Evolutionary conservation across 495 filamentous ascomycete genomes (phyloP).

Genomic region (Hypoxylon fragiforme): DNA sequence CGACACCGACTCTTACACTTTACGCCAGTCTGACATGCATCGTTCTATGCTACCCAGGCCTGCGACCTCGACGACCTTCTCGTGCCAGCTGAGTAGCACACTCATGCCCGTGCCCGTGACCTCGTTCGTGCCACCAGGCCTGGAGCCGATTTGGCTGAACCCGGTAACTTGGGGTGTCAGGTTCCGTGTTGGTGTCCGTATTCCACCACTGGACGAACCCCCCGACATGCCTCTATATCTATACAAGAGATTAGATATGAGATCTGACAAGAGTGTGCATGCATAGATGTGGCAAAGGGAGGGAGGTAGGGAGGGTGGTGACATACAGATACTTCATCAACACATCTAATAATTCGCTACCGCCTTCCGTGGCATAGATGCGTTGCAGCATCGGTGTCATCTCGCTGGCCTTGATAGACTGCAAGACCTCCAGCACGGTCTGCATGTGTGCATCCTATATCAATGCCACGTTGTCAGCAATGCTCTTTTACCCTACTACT

Average conservation of each 20-base stretch:
- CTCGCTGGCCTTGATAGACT: constrained; percentile 86
- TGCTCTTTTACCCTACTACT: not conserved
- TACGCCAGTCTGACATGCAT: constrained; percentile 90
- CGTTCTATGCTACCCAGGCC: constrained; percentile 85
- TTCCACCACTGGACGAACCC: constrained; percentile 36
- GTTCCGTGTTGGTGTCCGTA: constrained; percentile 47
- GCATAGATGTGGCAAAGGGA: too few species aligned
- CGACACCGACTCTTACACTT: constrained; percentile 58
- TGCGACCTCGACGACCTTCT: constrained; percentile 89
- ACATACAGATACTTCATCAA: constrained; percentile 78
- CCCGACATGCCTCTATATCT: constrained; percentile 85
- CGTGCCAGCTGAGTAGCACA: constrained; percentile 91
- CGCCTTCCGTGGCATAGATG: constrained; percentile 70
- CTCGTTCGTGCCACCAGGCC: constrained; percentile 66
- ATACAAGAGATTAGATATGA: constrained; percentile 12
- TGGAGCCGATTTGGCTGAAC: constrained; percentile 78
- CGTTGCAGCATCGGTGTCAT: constrained; percentile 82
- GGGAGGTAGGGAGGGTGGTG: not conserved
- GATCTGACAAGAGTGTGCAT: too few species aligned
- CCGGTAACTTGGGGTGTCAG: constrained; percentile 78
- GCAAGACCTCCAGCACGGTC: constrained; percentile 82
- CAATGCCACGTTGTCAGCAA: constrained; percentile 23
- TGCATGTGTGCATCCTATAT: constrained; percentile 73
- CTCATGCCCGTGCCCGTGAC: constrained; percentile 88
- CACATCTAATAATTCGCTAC: constrained; percentile 71